phyloP scores from a whole-genome alignment of 495 filamentous ascomycete species.

The Zalerion maritima region DNA sequence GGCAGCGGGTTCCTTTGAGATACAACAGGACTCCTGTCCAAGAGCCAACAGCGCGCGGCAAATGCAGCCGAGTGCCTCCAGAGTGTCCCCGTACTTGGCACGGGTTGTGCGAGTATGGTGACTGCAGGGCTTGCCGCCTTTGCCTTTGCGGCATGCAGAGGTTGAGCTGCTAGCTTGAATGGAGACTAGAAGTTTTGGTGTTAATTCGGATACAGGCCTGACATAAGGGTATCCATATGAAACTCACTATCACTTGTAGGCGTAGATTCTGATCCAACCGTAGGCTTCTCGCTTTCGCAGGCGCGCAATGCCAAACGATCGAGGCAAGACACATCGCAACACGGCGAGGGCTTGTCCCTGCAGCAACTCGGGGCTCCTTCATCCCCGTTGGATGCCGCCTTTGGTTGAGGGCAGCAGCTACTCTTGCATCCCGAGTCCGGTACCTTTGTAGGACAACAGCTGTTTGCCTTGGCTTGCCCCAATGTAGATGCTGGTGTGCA shows the following conservation, averaged over 20 bases:
- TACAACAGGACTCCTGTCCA: slow-evolving; percentile 38
- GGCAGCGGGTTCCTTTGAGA: slow-evolving; percentile 9
- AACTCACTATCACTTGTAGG: slow-evolving; percentile 3
- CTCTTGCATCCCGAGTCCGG: too few species aligned
- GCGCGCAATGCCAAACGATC: slow-evolving; percentile 31
- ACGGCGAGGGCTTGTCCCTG: slow-evolving; percentile 12
- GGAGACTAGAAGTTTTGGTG: not conserved
- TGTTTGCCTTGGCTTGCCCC: too few species aligned
- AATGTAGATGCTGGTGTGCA: too few species aligned
- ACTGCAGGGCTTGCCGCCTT: slow-evolving; percentile 13
- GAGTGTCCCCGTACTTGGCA: slow-evolving; percentile 22
- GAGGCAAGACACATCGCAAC: slow-evolving; percentile 29
- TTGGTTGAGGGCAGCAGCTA: too few species aligned
- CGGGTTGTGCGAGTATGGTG: slow-evolving; percentile 18
- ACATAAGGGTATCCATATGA: too few species aligned
- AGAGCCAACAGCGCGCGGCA: slow-evolving; percentile 38
- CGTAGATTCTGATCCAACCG: slow-evolving; percentile 6
- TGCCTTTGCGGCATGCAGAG: slow-evolving; percentile 8
- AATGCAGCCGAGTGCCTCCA: slow-evolving; percentile 38
- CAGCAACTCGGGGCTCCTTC: slow-evolving; percentile 15
- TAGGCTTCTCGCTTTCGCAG: slow-evolving; percentile 10
- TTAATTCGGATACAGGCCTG: too few species aligned
- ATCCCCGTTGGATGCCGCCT: too few species aligned
- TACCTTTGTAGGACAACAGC: too few species aligned
- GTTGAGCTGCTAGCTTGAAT: slow-evolving; percentile 6